Evolutionary conservation across 2,329 filamentous ascomycete genomes (phyloP).

Genomic region (Hypoxylon sp.): DNA sequence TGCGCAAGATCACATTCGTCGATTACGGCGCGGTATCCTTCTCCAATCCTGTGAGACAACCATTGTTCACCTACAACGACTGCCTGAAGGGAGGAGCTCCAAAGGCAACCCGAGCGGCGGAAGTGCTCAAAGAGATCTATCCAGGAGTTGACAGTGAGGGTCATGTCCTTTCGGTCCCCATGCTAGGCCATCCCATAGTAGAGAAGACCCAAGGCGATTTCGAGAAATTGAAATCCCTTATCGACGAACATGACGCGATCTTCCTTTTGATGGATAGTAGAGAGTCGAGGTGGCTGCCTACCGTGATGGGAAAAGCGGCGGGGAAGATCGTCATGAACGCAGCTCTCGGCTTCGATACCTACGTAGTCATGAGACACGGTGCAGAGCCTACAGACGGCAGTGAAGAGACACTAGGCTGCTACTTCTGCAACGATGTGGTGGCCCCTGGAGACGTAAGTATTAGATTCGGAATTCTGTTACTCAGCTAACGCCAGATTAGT

Average conservation of each 20-base stretch:
- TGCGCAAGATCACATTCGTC: constrained; percentile 94
- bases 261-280: constrained; percentile 98
- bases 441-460: constrained; percentile 88
- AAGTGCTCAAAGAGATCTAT: constrained; percentile 87
- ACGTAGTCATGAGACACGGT: constrained; percentile 97
- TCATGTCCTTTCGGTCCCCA: constrained; percentile 88
- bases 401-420: constrained; percentile 86
- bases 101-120: constrained; percentile 86
- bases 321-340: constrained; percentile 98
- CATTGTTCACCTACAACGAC: constrained; percentile 90
- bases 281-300: constrained; percentile 95
- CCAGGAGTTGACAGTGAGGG: constrained; percentile 88
- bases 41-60: constrained; percentile 96
- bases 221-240: constrained; percentile 78
- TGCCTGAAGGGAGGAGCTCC: constrained; percentile 86
- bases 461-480: constrained; percentile 1
- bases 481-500: constrained; percentile 67
- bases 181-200: constrained; percentile 91
- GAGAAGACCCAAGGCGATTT: constrained; percentile 83
- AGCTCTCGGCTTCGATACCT: constrained; percentile 95
- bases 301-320: constrained; percentile 92
- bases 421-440: constrained; percentile 98
- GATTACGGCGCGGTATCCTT: constrained; percentile 95
- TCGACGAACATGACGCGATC: constrained; percentile 89
- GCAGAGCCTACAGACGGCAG: constrained; percentile 70